Base-by-base conservation (phyloP, 1,139 yeast species). In the Hyphopichia buzzinii region DNA sequence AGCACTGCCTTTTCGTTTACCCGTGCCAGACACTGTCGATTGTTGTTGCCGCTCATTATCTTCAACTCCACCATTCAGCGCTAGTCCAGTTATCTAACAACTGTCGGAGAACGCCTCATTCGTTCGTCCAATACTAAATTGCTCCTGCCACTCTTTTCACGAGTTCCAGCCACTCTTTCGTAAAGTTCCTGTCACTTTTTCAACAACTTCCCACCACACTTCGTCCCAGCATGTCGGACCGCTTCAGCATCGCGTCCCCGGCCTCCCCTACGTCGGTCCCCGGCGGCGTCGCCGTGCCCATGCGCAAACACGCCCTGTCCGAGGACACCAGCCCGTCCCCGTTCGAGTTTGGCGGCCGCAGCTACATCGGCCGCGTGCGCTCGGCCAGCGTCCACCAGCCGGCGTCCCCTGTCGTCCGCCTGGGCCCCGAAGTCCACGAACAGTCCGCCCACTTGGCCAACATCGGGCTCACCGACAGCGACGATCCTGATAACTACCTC, bases 401-500 rank as follows among this genome's bases (percentile, higher is more conserved):
- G 14, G 50, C 49, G 33, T 62, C 71, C 2, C 75, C 76, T 0
- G 54, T 60, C 3, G 67, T 77, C 15, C 73, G 70, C 43, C 64
- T 79, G 0, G 74, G 75, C 1, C 51, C 57, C 26, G 73, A 78
- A 13, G 70, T 82, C 31, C 78, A 83, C 41, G 85, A 79, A 43
- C 83, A 80, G 42, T 74, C 86, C 0, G 85, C 83, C 3, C 77
- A 68, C 37, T 65, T 80, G 43, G 84, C 88, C 11, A 67, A 67
- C 25, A 73, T 81, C 36, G 82, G 79, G 1, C 84, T 82, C 3
- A 67, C 78, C 4, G 75, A 68, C 24, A 72, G 67, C 31, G 66
- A 58, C 22, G 30, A 35, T 4, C 17, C 33, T 31, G 21, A 47
- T 3, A 48, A 36, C 8, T 45, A 36, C 29, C 40, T 42, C 12